These are phyloP conservation scores for Penicillium sp. DNA, from an alignment of 2,329 filamentous ascomycete genomes.

Conservation along the genomic window DNA sequence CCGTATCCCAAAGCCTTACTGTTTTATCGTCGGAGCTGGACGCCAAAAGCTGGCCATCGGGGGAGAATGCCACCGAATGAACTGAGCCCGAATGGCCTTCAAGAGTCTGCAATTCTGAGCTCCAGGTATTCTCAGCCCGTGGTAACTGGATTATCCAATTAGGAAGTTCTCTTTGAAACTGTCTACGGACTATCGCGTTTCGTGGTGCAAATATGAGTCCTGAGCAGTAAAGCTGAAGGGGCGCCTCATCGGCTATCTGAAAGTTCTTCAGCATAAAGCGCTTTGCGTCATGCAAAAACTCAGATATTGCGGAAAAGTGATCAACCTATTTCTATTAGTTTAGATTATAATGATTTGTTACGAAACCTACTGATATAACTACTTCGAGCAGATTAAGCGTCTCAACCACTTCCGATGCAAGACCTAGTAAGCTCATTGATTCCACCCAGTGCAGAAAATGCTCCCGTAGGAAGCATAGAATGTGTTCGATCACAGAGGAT, in stretches of 20 bases:
- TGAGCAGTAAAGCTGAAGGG: not conserved
- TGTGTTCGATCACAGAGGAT: no score
- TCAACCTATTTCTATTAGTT: not conserved
- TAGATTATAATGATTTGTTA: not conserved
- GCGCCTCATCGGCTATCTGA: not conserved
- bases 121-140: not conserved
- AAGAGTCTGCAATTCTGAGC: not conserved
- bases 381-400: slow-evolving; percentile 1
- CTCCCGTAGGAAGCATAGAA: slow-evolving; percentile 10
- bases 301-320: not conserved
- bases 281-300: slow-evolving; percentile 3
- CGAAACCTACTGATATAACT: slow-evolving; percentile 1
- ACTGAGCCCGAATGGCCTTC: slow-evolving; percentile 16
- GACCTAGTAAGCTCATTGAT: slow-evolving; percentile 4
- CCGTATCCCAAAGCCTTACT: not conserved
- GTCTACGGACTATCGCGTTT: not conserved
- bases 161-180: not conserved
- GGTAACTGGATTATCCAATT: not conserved
- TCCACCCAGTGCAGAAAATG: slow-evolving; percentile 14
- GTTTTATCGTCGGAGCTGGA: not conserved
- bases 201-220: no score
- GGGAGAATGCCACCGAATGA: slow-evolving; percentile 10
- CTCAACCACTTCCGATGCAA: not conserved
- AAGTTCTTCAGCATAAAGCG: not conserved
- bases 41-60: not conserved